Base-by-base conservation (phyloP, 192 early-diverging fungal genomes). In the Coemansia sp. region DNA sequence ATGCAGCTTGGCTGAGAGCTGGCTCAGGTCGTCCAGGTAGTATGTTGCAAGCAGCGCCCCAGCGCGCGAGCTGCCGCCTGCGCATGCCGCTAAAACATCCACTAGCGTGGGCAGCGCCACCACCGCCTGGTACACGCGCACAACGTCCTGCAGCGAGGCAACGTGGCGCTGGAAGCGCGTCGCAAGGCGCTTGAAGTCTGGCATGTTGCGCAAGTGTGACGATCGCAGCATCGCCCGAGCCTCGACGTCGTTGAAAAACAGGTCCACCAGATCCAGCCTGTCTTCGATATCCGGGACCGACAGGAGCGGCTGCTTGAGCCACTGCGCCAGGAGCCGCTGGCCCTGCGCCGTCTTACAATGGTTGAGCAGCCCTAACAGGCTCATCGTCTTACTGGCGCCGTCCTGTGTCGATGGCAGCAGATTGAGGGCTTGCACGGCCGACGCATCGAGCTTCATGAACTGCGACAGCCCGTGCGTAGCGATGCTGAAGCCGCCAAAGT, bases 301-400 rank as follows among this genome's bases (percentile, higher is more conserved):
- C 64, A 95, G 73, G 6, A 96, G 83, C 13, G 95, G 95, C 73
- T 96, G 94, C 65, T 93, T 93, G 23, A 98, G 81, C 93, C 94
- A 98, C 64, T 93, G 91, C n/a, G 83, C 87, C 42, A 98, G 75
- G 63, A 96, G 73, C 3, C 95, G 74, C 17, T 89, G 83, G 0
- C 95, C 95, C 59, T 95, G 93, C 0, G 90, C 69, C 6, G 95
- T 98, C 59, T 92, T 92, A 84, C 93, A 95, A 61, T 90, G 85
- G 76, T 96, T 92, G 34, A 98, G 75, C 35, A 97, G 77, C 0
- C 94, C 93, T 59, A 87, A 92, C 33, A 97, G 73, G 69, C 85
- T 86, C 87, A 89, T 88, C 5, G 79, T 75, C 55, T 75, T 72
- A 58, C 68, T 76, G 20, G 67, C 69, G 43, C 90, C 92, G 65